Evolutionary conservation across 1,284 basidiomycete species (phyloP).

Genomic region (Papiliotrema laurentii): DNA sequence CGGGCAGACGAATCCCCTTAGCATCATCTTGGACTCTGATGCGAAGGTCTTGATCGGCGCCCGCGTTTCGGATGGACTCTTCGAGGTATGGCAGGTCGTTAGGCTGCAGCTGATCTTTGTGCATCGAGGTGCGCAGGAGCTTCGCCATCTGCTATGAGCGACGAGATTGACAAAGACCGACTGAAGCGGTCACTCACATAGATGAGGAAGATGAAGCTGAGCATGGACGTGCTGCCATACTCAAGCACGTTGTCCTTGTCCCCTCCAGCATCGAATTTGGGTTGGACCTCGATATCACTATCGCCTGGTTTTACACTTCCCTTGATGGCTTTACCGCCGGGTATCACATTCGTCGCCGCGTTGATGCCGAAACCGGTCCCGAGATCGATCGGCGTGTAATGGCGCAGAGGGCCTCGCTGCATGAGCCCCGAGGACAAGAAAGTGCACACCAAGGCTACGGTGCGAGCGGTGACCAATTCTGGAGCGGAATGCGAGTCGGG

Average conservation of each 20-base stretch:
- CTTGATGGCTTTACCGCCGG: slow-evolving; percentile 2
- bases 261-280: background rate
- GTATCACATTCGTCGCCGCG: slow-evolving; percentile 1
- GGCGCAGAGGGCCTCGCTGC: slow-evolving; percentile 38
- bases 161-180: background rate
- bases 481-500: slow-evolving; percentile 6
- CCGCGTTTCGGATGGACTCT: slow-evolving; percentile 29
- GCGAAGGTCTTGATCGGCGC: slow-evolving; percentile 8
- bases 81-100: slow-evolving; percentile 41
- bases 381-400: slow-evolving; percentile 26
- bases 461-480: slow-evolving; percentile 8
- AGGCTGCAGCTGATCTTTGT: slow-evolving; percentile 25
- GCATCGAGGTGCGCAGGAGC: slow-evolving; percentile 24
- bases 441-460: slow-evolving; percentile 4
- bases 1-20: background rate
- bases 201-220: slow-evolving; percentile 34
- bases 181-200: slow-evolving; percentile 28
- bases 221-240: slow-evolving; percentile 37
- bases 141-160: slow-evolving; percentile 23
- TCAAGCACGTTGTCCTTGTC: slow-evolving; percentile 36
- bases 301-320: slow-evolving; percentile 11
- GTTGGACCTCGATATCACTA: background rate
- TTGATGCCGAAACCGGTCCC: slow-evolving; percentile 38
- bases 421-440: slow-evolving; percentile 26
- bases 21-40: background rate